A percentile compares a stretch with the other conserved stretches of the same genome.
These are phyloP conservation scores for Blastomyces gilchristii DNA, from an alignment of 2,329 filamentous ascomycete species.

Conservation along the genomic window DNA sequence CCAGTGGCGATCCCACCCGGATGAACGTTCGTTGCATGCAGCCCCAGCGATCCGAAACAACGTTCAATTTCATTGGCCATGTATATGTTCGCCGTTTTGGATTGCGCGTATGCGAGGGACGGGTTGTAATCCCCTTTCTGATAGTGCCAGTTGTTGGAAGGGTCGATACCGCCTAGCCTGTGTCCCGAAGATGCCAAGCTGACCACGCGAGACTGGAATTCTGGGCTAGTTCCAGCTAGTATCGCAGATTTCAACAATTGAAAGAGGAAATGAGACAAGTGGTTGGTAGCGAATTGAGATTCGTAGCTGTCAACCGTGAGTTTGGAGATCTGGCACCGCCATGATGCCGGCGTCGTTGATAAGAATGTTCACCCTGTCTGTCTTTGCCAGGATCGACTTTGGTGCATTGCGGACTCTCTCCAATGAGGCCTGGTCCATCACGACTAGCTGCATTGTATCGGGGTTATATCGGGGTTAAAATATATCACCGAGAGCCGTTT, in stretches of 20 bases:
- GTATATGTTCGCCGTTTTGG: constrained; percentile 44
- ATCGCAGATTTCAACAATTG: constrained; percentile 19
- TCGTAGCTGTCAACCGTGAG: constrained; percentile 30
- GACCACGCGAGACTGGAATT: constrained; percentile 41
- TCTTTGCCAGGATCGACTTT: constrained; percentile 20
- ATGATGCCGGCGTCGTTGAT: constrained; percentile 39
- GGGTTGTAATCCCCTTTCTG: constrained; percentile 27
- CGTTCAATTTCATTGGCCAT: constrained; percentile 44
- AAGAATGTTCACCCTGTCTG: constrained; percentile 30
- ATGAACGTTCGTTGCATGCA: constrained; percentile 36
- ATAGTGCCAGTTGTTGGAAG: constrained; percentile 32
- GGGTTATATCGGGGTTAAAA: not conserved
- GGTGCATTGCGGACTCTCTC: constrained; percentile 23
- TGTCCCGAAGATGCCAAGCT: constrained; percentile 38
- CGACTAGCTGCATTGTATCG: constrained; percentile 20
- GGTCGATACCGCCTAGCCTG: constrained; percentile 23
- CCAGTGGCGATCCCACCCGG: not conserved
- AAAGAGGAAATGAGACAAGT: constrained; percentile 28
- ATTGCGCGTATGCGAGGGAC: constrained; percentile 37
- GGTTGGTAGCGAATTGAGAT: constrained; percentile 24
- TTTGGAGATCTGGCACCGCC: constrained; percentile 20
- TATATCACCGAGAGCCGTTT: constrained; percentile 22
- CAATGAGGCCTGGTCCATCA: constrained; percentile 28
- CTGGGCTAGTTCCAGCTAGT: constrained; percentile 20
- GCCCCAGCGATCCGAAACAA: constrained; percentile 34